Conservation (phyloP, 83 land plant species). For the Thuja plicata region DNA sequence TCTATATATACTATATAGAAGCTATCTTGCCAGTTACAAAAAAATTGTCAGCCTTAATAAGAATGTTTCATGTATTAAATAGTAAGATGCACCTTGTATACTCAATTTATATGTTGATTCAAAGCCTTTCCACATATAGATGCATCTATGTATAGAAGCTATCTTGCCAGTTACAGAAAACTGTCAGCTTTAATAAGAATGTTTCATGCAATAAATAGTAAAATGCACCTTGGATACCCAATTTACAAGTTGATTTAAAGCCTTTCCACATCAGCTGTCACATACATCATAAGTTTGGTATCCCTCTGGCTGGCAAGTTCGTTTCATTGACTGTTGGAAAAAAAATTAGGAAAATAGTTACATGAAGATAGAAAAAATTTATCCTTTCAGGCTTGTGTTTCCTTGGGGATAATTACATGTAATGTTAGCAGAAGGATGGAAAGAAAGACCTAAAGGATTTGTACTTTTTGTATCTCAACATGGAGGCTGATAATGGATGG, state of each 20-base stretch:
- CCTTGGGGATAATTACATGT: not conserved
- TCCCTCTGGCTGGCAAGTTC: not conserved
- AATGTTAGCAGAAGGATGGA: not conserved
- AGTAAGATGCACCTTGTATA: no score
- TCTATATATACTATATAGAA: not conserved
- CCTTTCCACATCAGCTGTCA: not conserved
- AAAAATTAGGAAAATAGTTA: not conserved
- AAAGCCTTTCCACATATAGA: not conserved
- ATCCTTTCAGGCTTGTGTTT: not conserved
- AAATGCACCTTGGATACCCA: not conserved
- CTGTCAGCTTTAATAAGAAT: not conserved
- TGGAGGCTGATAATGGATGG: not conserved
- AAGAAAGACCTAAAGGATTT: not conserved
- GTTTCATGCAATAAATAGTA: not conserved
- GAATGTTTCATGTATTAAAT: no score
- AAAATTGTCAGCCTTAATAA: no score
- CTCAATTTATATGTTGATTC: no score
- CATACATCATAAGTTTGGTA: not conserved
- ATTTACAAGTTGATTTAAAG: not conserved
- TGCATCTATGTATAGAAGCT: not conserved
- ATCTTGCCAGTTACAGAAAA: not conserved
- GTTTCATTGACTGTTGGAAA: not conserved
- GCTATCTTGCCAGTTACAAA: not conserved
- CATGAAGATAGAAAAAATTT: not conserved
- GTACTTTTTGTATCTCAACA: not conserved